These are phyloP conservation scores for Populus hybrid DNA, from an alignment of 441 rosid genomes.

Conservation along the genomic window DNA sequence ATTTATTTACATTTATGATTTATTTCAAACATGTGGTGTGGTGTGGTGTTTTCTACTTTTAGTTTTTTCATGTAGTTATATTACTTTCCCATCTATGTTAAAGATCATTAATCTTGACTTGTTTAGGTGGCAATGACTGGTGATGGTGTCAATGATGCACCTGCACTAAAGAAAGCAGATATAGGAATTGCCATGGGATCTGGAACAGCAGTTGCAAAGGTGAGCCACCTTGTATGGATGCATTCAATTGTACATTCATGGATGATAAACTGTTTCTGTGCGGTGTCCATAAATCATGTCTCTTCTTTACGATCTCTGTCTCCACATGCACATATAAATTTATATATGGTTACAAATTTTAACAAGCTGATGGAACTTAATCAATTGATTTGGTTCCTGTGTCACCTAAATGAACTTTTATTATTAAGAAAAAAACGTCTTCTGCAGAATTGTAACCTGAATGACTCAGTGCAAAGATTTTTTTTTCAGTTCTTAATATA, in stretches of 20 bases:
- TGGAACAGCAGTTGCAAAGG: slow-evolving; percentile 99
- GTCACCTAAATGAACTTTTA: neutral
- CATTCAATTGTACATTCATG: neutral
- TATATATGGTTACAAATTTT: neutral
- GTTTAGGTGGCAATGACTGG: slow-evolving; percentile 99
- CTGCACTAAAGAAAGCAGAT: slow-evolving; percentile 96
- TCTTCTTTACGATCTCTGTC: slow-evolving; percentile 3
- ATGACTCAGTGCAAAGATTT: neutral
- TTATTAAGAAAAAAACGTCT: neutral
- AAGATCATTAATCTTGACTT: slow-evolving; percentile 15
- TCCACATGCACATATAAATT: neutral
- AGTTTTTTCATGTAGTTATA: neutral
- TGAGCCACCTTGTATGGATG: slow-evolving; percentile 15
- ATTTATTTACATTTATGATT: neutral
- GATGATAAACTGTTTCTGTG: neutral
- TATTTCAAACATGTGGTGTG: neutral
- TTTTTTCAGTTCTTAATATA: neutral
- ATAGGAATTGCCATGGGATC: slow-evolving; percentile 99
- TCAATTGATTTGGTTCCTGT: neutral
- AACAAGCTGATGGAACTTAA: neutral
- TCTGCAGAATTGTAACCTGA: neutral
- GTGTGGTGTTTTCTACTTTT: neutral
- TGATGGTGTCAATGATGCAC: slow-evolving; percentile 99
- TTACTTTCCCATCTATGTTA: slow-evolving; percentile 10
- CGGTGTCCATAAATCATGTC: neutral